A percentile compares a stretch with the other conserved stretches of the same genome.
Conservation (phyloP, 805 yeast species). For the Metschnikowia lachancei region DNA sequence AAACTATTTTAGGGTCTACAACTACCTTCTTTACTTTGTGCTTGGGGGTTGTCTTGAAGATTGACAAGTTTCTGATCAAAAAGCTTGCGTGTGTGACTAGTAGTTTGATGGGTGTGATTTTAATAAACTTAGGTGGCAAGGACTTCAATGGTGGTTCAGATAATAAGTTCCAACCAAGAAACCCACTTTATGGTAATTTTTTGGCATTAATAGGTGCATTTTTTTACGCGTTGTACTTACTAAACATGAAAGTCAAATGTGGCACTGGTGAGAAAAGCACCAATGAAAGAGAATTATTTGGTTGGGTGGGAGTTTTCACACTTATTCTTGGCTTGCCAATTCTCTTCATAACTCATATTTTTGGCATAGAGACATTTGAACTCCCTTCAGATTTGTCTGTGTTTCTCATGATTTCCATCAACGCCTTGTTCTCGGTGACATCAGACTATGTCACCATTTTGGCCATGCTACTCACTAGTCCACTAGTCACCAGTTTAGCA, state of each 20-base stretch:
- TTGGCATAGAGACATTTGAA: constrained; percentile 41
- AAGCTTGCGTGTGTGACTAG: constrained; percentile 43
- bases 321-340: constrained; percentile 41
- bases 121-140: constrained; percentile 34
- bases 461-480: constrained; percentile 53
- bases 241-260: constrained; percentile 43
- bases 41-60: constrained; percentile 39
- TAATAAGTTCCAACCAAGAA: constrained; percentile 30
- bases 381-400: constrained; percentile 38
- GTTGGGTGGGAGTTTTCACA: constrained; percentile 44
- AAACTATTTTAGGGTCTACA: constrained; percentile 49
- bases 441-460: constrained; percentile 52
- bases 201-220: constrained; percentile 47
- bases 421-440: constrained; percentile 45
- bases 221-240: constrained; percentile 45
- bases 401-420: constrained; percentile 33
- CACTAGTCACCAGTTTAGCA: constrained; percentile 50
- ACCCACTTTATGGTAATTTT: constrained; percentile 44
- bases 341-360: constrained; percentile 32
- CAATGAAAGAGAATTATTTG: constrained; percentile 48
- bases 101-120: constrained; percentile 47
- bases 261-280: constrained; percentile 44
- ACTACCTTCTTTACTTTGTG: constrained; percentile 50
- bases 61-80: constrained; percentile 42
- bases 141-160: constrained; percentile 16